These are phyloP conservation scores for Penicillium nucicola DNA, from an alignment of 495 filamentous ascomycete species.

Conservation along the genomic window DNA sequence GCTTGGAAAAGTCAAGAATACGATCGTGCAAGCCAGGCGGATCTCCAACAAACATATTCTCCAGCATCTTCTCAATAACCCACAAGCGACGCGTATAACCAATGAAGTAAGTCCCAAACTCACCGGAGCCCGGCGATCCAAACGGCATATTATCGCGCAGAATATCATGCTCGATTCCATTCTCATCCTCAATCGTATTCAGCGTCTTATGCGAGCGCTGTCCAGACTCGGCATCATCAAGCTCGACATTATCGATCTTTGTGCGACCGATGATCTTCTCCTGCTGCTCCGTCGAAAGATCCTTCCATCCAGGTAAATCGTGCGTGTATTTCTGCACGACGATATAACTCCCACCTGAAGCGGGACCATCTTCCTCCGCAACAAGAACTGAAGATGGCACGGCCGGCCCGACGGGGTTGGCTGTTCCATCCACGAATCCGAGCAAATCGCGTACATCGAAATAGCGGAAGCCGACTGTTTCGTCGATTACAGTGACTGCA, in stretches of 20 bases:
- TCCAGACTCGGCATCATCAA: constrained; percentile 47
- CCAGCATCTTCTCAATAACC: constrained; percentile 58
- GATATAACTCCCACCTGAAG: constrained; percentile 50
- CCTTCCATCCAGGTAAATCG: constrained; percentile 44
- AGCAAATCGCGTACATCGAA: constrained; percentile 58
- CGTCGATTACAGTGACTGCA: constrained; percentile 45
- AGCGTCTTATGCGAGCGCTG: constrained; percentile 54
- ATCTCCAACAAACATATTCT: constrained; percentile 55
- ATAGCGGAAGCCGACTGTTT: constrained; percentile 56
- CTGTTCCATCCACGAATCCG: constrained; percentile 58
- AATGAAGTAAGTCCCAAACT: constrained; percentile 61
- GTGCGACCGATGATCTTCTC: constrained; percentile 56
- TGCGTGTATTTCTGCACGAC: constrained; percentile 60
- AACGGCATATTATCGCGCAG: constrained; percentile 62
- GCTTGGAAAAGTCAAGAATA: constrained; percentile 51
- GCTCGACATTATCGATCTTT: constrained; percentile 54
- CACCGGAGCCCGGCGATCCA: constrained; percentile 47
- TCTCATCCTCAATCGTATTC: constrained; percentile 50
- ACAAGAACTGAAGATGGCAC: constrained; percentile 44
- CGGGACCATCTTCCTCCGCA: constrained; percentile 37
- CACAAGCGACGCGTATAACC: constrained; percentile 53
- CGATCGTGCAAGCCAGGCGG: constrained; percentile 55
- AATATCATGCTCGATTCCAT: constrained; percentile 50
- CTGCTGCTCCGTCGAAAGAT: constrained; percentile 47
- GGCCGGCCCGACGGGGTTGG: constrained; percentile 51